These are phyloP conservation scores for Leccinum uliginosum DNA, from an alignment of 768 basidiomycete genomes.

Conservation along the genomic window DNA sequence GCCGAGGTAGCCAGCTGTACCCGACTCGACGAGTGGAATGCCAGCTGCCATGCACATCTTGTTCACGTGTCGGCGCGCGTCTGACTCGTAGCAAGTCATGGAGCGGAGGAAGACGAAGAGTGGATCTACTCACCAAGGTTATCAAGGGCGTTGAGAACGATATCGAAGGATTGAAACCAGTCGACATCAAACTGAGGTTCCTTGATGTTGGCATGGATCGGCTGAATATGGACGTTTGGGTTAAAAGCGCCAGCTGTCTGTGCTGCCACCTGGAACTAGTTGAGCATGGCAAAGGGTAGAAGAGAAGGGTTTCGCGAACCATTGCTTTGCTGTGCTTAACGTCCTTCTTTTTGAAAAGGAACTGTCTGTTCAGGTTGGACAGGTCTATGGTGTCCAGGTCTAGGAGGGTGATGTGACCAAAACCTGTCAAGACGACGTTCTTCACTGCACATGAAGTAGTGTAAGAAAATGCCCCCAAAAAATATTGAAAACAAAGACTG, in stretches of 20 bases:
- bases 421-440: constrained; percentile 90
- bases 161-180: constrained; percentile 89
- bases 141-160: constrained; percentile 94
- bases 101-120: background rate
- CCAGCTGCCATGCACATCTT: constrained; percentile 94
- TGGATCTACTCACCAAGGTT: constrained; percentile 71
- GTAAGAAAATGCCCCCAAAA: background rate
- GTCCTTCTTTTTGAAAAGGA: constrained; percentile 94
- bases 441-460: constrained; percentile 60
- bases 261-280: constrained; percentile 62
- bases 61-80: constrained; percentile 94
- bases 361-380: constrained; percentile 95
- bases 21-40: constrained; percentile 91
- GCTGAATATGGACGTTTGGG: constrained; percentile 79
- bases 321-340: constrained; percentile 95
- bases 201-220: constrained; percentile 95
- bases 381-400: constrained; percentile 99
- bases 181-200: constrained; percentile 82
- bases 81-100: constrained; percentile 35
- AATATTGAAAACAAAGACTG: constrained; percentile 26
- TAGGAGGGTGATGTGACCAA: constrained; percentile 86
- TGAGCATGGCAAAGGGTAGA: background rate
- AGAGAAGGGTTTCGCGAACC: constrained; percentile 39
- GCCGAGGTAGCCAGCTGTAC: constrained; percentile 94
- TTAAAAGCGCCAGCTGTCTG: constrained; percentile 82